phyloP scores from a whole-genome alignment of 2,329 filamentous ascomycete genomes.

The Grosmannia huntii region DNA sequence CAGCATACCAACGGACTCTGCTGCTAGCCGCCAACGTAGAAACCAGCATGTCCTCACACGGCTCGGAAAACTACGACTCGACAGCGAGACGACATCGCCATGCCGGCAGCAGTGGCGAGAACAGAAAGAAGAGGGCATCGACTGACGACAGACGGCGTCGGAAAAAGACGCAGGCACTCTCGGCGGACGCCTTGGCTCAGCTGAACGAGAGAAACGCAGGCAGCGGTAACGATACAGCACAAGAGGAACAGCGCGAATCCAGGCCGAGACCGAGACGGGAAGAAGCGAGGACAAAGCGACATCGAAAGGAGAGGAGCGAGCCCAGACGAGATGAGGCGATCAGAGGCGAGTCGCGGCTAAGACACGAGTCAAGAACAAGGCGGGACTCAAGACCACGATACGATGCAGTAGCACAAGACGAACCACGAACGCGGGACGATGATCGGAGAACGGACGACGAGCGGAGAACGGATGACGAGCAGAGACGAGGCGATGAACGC shows the following conservation, averaged over 20 bases:
- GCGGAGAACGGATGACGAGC: background rate
- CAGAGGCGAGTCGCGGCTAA: background rate
- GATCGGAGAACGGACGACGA: background rate
- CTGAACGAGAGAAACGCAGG: slow-evolving; percentile 1
- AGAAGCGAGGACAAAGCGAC: background rate
- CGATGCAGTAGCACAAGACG: background rate
- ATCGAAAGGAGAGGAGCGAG: background rate
- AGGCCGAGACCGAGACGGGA: background rate
- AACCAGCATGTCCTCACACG: background rate
- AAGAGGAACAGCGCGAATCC: background rate
- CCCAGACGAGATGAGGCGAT: background rate
- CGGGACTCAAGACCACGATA: slow-evolving; percentile 1
- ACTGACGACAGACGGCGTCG: background rate
- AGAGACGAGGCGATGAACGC: background rate
- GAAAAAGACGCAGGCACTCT: background rate
- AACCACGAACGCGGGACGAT: background rate
- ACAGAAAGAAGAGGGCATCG: background rate
- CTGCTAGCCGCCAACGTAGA: background rate
- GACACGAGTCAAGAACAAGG: slow-evolving; percentile 1
- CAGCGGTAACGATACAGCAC: background rate
- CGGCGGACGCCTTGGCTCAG: slow-evolving; percentile 6
- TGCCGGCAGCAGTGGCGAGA: background rate
- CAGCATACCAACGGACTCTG: background rate
- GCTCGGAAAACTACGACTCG: background rate
- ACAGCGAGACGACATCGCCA: background rate